These are phyloP conservation scores for Lepidopterella palustris DNA, from an alignment of 495 filamentous ascomycete species.

Conservation along the genomic window DNA sequence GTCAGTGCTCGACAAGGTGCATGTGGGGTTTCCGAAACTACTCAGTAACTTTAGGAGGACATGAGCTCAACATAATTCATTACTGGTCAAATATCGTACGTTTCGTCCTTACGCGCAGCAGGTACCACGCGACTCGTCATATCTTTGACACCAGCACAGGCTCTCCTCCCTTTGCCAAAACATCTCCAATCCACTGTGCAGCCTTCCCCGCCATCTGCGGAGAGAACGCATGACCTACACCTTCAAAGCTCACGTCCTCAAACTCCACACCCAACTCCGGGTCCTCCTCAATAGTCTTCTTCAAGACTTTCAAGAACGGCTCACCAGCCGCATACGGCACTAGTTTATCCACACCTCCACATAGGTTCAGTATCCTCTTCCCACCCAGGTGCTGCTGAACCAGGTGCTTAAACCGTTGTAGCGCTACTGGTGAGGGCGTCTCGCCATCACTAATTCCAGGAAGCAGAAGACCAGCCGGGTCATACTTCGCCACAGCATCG, in stretches of 20 bases:
- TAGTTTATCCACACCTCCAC: constrained; percentile 71
- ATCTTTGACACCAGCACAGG: background rate
- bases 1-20: too few relatives aligned
- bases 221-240: constrained; percentile 67
- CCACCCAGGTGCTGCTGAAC: constrained; percentile 51
- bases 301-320: constrained; percentile 65
- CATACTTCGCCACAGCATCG: constrained; percentile 52
- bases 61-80: too few relatives aligned
- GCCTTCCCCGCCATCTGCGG: constrained; percentile 66
- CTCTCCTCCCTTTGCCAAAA: constrained; percentile 15
- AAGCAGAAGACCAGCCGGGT: constrained; percentile 53
- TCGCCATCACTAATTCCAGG: background rate
- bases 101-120: too few relatives aligned
- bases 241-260: constrained; percentile 66
- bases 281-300: constrained; percentile 47
- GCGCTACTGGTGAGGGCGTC: constrained; percentile 19
- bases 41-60: too few relatives aligned
- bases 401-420: constrained; percentile 36
- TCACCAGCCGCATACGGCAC: constrained; percentile 70
- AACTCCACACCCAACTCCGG: constrained; percentile 48
- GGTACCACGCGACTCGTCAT: background rate
- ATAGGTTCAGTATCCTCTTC: constrained; percentile 73
- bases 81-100: too few relatives aligned
- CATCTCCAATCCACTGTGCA: constrained; percentile 30
- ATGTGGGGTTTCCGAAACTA: too few relatives aligned